A percentile compares a stretch with the other conserved stretches of the same genome.
Conservation (phyloP, 1,284 basidiomycete species). For the Heterobasidion occidentale region DNA sequence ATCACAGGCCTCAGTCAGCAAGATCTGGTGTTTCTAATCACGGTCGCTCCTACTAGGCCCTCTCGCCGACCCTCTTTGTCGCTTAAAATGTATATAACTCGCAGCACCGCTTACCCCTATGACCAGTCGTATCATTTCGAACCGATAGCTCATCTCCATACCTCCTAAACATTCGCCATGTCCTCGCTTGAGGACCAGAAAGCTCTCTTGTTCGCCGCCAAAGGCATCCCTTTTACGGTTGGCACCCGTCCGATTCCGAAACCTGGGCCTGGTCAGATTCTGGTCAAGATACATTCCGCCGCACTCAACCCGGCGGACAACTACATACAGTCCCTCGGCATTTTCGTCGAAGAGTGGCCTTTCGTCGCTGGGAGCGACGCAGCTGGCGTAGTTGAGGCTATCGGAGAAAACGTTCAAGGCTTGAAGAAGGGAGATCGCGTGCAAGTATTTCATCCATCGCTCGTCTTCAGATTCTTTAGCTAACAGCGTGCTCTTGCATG, state of each 20-base stretch:
- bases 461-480: not conserved
- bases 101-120: no score
- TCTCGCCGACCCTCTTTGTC: no score
- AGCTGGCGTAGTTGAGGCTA: slow-evolving; percentile 29
- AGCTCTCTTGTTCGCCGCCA: slow-evolving; percentile 17
- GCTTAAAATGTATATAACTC: no score
- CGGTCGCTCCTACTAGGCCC: no score
- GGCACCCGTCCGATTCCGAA: slow-evolving; percentile 15
- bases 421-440: slow-evolving; percentile 34
- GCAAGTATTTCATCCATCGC: slow-evolving; percentile 9
- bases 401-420: slow-evolving; percentile 26
- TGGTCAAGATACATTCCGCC: slow-evolving; percentile 32
- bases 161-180: not conserved
- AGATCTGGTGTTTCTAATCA: no score
- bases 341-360: slow-evolving; percentile 23
- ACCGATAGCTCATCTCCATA: not conserved
- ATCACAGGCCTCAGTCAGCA: no score
- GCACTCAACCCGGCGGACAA: slow-evolving; percentile 35
- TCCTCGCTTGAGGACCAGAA: slow-evolving; percentile 11
- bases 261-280: slow-evolving; percentile 30
- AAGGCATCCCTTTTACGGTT: slow-evolving; percentile 13
- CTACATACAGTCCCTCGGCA: slow-evolving; percentile 24
- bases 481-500: not conserved
- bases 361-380: slow-evolving; percentile 38
- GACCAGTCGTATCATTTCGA: not conserved